Evolutionary conservation across 257 asterid species (phyloP).

Genomic region (Solanum appendiculatum): DNA sequence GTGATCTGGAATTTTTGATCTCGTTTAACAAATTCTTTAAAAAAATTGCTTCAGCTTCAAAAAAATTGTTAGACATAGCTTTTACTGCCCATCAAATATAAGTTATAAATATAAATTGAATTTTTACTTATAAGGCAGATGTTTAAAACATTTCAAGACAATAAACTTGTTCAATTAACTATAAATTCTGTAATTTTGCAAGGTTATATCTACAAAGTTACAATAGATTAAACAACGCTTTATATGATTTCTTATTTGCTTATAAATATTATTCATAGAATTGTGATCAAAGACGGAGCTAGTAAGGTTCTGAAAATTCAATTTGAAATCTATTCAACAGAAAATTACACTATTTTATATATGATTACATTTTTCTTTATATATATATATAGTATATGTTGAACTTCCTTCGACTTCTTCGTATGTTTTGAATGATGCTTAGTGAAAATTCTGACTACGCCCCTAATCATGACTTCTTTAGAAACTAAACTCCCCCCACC

Average conservation of each 20-base stretch:
- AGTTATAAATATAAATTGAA: too few relatives aligned
- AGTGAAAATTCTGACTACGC: background rate
- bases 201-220: background rate
- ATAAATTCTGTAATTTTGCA: too few relatives aligned
- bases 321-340: background rate
- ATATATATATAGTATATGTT: background rate
- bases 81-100: too few relatives aligned
- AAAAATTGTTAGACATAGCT: too few relatives aligned
- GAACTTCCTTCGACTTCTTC: accelerated
- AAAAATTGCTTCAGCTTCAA: background rate
- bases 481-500: background rate
- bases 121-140: too few relatives aligned
- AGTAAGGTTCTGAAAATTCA: background rate
- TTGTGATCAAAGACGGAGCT: background rate
- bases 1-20: too few relatives aligned
- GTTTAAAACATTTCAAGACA: background rate
- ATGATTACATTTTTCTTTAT: too few relatives aligned
- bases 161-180: too few relatives aligned
- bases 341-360: too few relatives aligned
- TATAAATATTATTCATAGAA: too few relatives aligned
- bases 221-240: too few relatives aligned
- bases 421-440: background rate
- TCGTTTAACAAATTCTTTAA: too few relatives aligned
- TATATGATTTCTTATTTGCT: background rate
- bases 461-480: background rate